Evolutionary conservation across 208 protist genomes (phyloP), one percentile per base, ranked within the genome.

Genomic region (Leptomonas pyrrhocoris): DNA sequence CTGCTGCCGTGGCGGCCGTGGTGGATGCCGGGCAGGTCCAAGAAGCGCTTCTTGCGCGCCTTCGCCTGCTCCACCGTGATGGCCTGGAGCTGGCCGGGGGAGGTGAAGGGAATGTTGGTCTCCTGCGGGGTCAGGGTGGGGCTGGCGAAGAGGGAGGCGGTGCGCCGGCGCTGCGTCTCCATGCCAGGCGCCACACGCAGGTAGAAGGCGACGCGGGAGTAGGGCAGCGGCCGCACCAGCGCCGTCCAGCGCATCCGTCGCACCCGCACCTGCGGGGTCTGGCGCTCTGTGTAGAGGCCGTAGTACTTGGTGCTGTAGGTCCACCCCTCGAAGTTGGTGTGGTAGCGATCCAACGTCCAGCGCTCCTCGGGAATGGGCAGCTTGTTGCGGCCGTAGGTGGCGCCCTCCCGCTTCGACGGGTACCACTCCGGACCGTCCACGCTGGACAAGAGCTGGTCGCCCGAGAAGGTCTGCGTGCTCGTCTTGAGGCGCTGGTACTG

Each of bases 271-370:
- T 74, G 57, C 13, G 23, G 16, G 0, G 77, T 83, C 55, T 82
- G 50, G 18, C 55, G 77, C 34, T 62, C 68, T 3, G 74, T 80
- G 77, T 92, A 95, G 28, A 68, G 48, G 16, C 87, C 84, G 81
- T 92, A 85, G 75, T 94, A 94, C 55, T 83, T 81, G 46, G 66
- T 77, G 64, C 79, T 84, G 79, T 86, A 96, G 31, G 79, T 84
- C 90, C 90, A 96, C 5, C 90, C 90, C 50, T 88, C 71, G 65
- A 92, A 86, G 74, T 77, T 91, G 13, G 88, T 87, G 25, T 86
- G 63, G 74, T 80, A 83, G 36, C 80, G 74, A 50, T 91, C 85
- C n/a, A 96, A 61, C 21, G 59, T 63, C 88, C 90, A 96, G 23
- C 25, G 60, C n/a, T 76, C 58, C 4, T 57, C 28, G 1, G 80